phyloP scores from a whole-genome alignment of 2,329 filamentous ascomycete genomes.

The Ophiocordyceps australis region DNA sequence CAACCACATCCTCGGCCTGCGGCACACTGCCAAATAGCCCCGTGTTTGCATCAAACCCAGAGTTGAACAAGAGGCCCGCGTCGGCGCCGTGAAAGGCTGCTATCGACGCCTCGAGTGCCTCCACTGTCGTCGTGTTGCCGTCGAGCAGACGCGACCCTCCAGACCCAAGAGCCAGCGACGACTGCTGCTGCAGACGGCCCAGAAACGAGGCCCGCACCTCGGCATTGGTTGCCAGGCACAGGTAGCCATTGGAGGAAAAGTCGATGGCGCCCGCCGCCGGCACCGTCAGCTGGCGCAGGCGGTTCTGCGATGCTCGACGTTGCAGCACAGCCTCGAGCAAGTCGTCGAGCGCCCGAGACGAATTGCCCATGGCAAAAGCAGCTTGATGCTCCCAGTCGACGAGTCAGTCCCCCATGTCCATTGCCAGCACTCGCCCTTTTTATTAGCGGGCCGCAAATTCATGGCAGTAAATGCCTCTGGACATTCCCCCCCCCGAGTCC shows the following conservation, averaged over 20 bases:
- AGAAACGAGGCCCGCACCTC: conserved; percentile 47
- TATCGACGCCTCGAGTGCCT: conserved; percentile 25
- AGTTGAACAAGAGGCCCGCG: conserved; percentile 32
- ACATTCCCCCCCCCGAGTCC: no score
- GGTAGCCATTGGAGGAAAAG: conserved; percentile 64
- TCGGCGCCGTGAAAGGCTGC: conserved; percentile 26
- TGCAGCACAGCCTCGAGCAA: conserved; percentile 9
- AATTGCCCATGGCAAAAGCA: no score
- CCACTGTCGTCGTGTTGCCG: conserved; percentile 26
- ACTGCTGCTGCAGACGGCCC: conserved; percentile 9
- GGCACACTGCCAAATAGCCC: conserved; percentile 43
- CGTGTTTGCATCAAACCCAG: conserved; percentile 48
- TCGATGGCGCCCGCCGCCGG: conserved; percentile 53
- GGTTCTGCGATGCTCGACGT: conserved; percentile 12
- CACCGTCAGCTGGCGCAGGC: conserved; percentile 27
- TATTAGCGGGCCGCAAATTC: no score
- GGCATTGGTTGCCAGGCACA: conserved; percentile 45
- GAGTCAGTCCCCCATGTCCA: no score
- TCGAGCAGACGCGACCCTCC: conserved; percentile 34
- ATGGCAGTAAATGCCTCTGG: no score
- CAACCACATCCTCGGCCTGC: conserved; percentile 39
- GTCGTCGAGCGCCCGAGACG: conserved; percentile 14
- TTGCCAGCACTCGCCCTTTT: no score
- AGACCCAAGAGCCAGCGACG: conserved; percentile 19
- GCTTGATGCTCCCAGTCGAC: no score